phyloP scores from a whole-genome alignment of 2,329 filamentous ascomycete species.

The Xylaria sp. region DNA sequence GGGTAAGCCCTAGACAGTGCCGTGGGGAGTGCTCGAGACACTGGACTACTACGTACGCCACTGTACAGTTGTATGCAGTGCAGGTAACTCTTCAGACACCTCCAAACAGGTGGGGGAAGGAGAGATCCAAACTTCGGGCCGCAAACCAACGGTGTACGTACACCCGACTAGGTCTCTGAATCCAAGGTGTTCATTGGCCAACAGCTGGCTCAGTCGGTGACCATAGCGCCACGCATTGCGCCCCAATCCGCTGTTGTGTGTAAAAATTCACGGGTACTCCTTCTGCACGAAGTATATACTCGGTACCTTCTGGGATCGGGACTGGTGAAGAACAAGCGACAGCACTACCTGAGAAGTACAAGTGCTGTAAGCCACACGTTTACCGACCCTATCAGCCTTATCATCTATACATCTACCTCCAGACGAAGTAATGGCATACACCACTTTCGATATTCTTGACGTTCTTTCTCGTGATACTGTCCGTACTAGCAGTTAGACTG shows the following conservation, averaged over 20 bases:
- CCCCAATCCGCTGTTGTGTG: slow-evolving; percentile 1
- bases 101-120: slow-evolving; percentile 7
- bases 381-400: background rate
- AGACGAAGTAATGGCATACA: background rate
- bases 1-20: slow-evolving; percentile 13
- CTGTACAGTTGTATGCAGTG: background rate
- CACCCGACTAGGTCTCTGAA: slow-evolving; percentile 1
- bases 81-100: background rate
- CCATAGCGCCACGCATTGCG: slow-evolving; percentile 10
- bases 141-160: background rate
- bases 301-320: background rate
- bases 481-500: background rate
- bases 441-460: background rate
- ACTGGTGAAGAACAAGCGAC: background rate
- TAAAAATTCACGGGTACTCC: background rate
- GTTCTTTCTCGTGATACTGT: background rate
- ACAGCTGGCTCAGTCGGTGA: background rate
- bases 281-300: background rate
- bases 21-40: slow-evolving; percentile 1
- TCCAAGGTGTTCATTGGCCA: slow-evolving; percentile 18
- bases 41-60: background rate
- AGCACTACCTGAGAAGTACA: background rate
- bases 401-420: background rate
- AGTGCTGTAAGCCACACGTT: background rate
- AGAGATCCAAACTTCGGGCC: background rate